phyloP scores from a whole-genome alignment of 257 asterid genomes.

The Solanum chiquidenum region DNA sequence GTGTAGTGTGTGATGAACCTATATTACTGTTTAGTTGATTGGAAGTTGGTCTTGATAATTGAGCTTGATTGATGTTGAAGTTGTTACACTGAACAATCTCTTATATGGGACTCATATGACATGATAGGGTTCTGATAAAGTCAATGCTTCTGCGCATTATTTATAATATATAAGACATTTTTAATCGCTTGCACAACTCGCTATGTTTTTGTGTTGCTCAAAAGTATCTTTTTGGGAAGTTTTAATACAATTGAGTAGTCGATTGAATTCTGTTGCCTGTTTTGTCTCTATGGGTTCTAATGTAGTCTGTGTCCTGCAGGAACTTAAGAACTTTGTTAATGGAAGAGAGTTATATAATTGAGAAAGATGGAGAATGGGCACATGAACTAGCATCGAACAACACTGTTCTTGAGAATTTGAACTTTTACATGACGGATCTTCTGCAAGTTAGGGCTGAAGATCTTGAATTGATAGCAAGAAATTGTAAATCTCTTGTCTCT shows the following conservation, averaged over 20 bases:
- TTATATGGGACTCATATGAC: not conserved
- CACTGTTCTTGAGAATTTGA: constrained; percentile 51
- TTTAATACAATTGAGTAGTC: not conserved
- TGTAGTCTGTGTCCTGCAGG: constrained; percentile 20
- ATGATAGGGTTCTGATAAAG: not conserved
- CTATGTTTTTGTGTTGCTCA: not conserved
- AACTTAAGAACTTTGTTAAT: constrained; percentile 44
- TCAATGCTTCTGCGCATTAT: not conserved
- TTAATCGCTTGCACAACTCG: not conserved
- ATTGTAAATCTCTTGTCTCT: constrained; percentile 47
- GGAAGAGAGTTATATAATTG: constrained; percentile 63
- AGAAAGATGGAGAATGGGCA: constrained; percentile 66
- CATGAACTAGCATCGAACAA: constrained; percentile 61
- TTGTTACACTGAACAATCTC: not conserved
- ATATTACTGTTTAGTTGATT: not conserved
- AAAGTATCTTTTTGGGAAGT: not conserved
- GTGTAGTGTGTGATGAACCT: not conserved
- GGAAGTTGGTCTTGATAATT: not conserved
- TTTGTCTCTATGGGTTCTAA: not conserved
- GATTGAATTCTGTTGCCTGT: not conserved
- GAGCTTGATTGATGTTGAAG: not conserved
- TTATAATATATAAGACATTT: no score
- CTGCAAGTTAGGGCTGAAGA: constrained; percentile 26
- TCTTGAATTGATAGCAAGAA: constrained; percentile 66
- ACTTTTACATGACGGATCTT: constrained; percentile 69